Evolutionary conservation across 257 asterid genomes (phyloP), one percentile per base, ranked within the genome.

Genomic region (Salvia rosmarinus): DNA sequence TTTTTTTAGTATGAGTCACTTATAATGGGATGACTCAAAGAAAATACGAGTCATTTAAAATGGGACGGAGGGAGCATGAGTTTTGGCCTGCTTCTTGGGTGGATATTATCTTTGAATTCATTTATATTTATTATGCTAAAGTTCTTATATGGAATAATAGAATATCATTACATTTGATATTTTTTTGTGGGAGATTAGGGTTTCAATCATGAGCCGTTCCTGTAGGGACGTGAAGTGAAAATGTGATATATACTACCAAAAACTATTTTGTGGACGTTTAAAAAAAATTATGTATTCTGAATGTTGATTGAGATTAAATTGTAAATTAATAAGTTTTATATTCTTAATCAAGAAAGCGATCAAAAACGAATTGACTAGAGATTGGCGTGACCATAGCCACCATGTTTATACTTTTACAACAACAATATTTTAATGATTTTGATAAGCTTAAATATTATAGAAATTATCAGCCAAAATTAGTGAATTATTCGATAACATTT

Each of bases 51-150:
- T n/a, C n/a, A n/a, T n/a, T n/a, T n/a, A n/a, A n/a, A n/a, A n/a
- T n/a, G n/a, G n/a, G n/a, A n/a, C n/a, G n/a, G n/a, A n/a, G n/a
- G n/a, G n/a, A 54, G 76, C 21, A 43, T 80, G 65, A 62, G 32
- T 46, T 23, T 66, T 16, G 68, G 76, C 78, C 71, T 74, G 78
- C 80, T 77, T 43, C 54, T 71, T 70, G 52, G 44, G 43, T 64
- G 44, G 58, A 64, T 25, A 25, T 62, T 34, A 37, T 71, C 30
- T 52, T 55, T 50, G 16, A 28, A 30, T 42, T 40, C 42, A 9
- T 34, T 34, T 47, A 32, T 17, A 39, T 40, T 58, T 19, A 51
- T 30, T 59, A 70, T 64, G 73, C 37, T 67, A 65, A 50, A 34
- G 47, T 34, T 57, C 43, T 28, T 49, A 49, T 60, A 9, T 55